Conservation (phyloP, 257 asterid species). For the Nicotiana attenuata region DNA sequence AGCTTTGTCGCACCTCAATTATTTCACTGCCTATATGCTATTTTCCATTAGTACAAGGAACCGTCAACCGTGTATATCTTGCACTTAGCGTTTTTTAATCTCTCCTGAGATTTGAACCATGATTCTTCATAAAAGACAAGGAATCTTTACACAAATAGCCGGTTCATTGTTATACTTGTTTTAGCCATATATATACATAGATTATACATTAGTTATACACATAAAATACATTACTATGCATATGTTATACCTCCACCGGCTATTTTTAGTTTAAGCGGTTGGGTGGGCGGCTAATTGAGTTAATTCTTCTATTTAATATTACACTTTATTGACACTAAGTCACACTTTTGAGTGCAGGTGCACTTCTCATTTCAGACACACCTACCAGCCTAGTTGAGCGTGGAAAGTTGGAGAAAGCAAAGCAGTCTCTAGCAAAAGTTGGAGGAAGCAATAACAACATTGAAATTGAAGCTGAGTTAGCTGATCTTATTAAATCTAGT, state of each 20-base stretch:
- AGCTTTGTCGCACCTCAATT: background rate
- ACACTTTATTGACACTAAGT: background rate
- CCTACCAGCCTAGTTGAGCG: conserved; percentile 83
- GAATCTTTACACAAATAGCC: no score
- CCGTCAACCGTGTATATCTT: no score
- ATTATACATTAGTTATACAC: no score
- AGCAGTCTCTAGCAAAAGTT: conserved; percentile 49
- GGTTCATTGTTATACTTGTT: no score
- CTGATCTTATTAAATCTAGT: conserved; percentile 68
- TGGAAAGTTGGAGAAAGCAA: conserved; percentile 66
- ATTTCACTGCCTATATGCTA: background rate
- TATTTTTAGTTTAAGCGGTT: no score
- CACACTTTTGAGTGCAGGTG: background rate
- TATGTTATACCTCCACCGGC: no score
- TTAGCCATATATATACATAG: no score
- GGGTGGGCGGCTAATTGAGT: no score
- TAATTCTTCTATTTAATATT: background rate
- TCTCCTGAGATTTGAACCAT: no score
- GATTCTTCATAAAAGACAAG: no score
- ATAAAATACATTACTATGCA: no score
- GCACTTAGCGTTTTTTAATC: no score
- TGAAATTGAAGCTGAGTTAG: conserved; percentile 51
- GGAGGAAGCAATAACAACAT: conserved; percentile 48
- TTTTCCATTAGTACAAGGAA: background rate
- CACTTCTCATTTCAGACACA: conserved; percentile 43